phyloP scores from a whole-genome alignment of 1,284 basidiomycete genomes.

The Gymnopus androsaceus region DNA sequence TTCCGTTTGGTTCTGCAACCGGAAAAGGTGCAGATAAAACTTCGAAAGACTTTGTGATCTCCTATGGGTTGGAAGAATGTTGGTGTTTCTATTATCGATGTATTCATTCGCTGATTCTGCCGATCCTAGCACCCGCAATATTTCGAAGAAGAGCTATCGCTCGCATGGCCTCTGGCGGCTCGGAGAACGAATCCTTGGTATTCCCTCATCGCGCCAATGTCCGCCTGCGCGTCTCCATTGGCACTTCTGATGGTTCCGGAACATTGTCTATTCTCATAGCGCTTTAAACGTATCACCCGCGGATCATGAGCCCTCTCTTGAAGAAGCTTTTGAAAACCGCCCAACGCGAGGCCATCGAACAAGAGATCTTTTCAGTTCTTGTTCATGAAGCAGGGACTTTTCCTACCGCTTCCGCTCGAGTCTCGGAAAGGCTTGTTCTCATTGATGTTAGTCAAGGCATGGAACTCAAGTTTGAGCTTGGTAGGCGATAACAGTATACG shows the following conservation, averaged over 20 bases:
- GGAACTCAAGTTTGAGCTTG: slow-evolving; percentile 68
- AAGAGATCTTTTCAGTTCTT: slow-evolving; percentile 73
- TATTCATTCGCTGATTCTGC: slow-evolving; percentile 16
- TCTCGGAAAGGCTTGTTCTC: slow-evolving; percentile 72
- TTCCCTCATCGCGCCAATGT: slow-evolving; percentile 65
- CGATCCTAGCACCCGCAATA: slow-evolving; percentile 52
- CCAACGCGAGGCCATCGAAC: slow-evolving; percentile 73
- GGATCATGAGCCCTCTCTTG: slow-evolving; percentile 40
- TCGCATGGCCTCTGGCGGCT: slow-evolving; percentile 56
- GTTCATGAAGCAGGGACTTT: slow-evolving; percentile 71
- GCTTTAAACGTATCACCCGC: slow-evolving; percentile 23
- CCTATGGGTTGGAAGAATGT: slow-evolving; percentile 81
- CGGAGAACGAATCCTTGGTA: slow-evolving; percentile 45
- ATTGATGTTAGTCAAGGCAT: slow-evolving; percentile 72
- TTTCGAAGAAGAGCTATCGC: slow-evolving; percentile 69
- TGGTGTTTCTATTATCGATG: slow-evolving; percentile 24
- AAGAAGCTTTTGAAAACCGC: slow-evolving; percentile 55
- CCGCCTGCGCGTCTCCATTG: slow-evolving; percentile 59
- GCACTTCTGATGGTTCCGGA: slow-evolving; percentile 36
- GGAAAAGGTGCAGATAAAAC: slow-evolving; percentile 77
- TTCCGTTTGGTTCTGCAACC: slow-evolving; percentile 64
- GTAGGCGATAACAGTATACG: slow-evolving; percentile 37
- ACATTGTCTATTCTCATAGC: slow-evolving; percentile 40
- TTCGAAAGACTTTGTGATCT: slow-evolving; percentile 75
- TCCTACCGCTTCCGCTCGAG: slow-evolving; percentile 70